Base-by-base conservation (phyloP, 1,284 basidiomycete genomes). In the Grifola frondosa region DNA sequence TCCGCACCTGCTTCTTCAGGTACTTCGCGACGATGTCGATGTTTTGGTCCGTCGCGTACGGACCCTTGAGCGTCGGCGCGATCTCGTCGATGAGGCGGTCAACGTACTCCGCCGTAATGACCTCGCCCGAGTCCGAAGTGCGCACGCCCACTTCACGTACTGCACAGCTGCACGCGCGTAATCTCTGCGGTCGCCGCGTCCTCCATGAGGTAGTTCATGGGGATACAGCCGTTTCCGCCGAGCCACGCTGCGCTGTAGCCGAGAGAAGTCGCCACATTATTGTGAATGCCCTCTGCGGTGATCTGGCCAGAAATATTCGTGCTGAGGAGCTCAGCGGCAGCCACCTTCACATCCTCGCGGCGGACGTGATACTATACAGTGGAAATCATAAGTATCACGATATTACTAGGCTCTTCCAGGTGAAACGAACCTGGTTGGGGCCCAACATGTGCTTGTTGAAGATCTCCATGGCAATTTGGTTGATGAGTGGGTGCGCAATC, bases 141-240 rank as follows among this genome's bases (percentile, higher is more conserved):
- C 84, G 84, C 42, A 81, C 70, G 34, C 75, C 75, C 95, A 88
- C 65, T 90, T 87, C 54, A 85, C 86, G 94, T 96, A 99, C 67
- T 97, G 93, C 97, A 99, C 39, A 99, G 81, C 69, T 97, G 94
- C 40, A 95, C 85, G 45, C 96, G 91, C 33, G 96, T 91, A 54
- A 96, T 97, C 69, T 98, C 95, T 5, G 95, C 96, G 2, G 96
- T 98, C 15, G 96, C 96, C 3, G 95, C 95, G 64, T 98, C 96
- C 73, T 98, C 96, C 92, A 95, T 95, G 62, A 97, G 79, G 65
- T 88, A 81, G 73, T 96, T 93, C 68, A 98, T 84, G 15, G 96
- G 96, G 33, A 99, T 96, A 67, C 97, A 99, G 33, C 95, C 97
- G 62, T 97, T 95, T 1, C 97, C 97, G 36, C 87, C 88, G 45